phyloP scores from a whole-genome alignment of 2,329 filamentous ascomycete species.

The Penicillium sp. region DNA sequence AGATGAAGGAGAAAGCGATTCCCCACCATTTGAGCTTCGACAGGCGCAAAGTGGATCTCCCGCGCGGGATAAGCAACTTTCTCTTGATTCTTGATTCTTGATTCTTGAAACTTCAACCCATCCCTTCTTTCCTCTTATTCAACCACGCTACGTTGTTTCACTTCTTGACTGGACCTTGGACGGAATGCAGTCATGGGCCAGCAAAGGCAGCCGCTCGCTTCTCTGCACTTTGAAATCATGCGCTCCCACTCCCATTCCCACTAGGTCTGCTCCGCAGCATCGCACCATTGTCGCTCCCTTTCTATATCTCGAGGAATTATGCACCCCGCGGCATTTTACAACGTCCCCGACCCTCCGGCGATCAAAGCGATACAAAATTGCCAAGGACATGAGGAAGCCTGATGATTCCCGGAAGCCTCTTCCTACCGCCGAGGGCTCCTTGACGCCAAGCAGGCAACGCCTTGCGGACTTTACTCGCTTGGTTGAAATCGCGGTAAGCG shows the following conservation, averaged over 20 bases:
- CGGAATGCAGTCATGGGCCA: constrained; percentile 41
- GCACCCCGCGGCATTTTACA: constrained; percentile 25
- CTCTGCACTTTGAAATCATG: constrained; percentile 37
- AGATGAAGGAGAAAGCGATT: constrained; percentile 24
- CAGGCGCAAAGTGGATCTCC: constrained; percentile 20
- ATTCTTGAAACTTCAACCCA: background rate
- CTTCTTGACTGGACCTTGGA: background rate
- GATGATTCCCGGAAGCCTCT: background rate
- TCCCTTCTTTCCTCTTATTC: background rate
- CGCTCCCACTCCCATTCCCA: constrained; percentile 2
- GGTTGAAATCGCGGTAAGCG: constrained; percentile 25
- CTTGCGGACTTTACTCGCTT: constrained; percentile 27
- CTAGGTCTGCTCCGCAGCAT: constrained; percentile 25
- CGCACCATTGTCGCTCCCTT: constrained; percentile 17
- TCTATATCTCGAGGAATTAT: background rate
- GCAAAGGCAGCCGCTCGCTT: constrained; percentile 37
- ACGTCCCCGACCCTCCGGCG: constrained; percentile 28
- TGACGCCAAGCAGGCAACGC: constrained; percentile 9
- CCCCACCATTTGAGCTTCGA: constrained; percentile 26
- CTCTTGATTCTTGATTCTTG: background rate
- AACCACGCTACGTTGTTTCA: background rate
- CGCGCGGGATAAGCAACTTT: constrained; percentile 21
- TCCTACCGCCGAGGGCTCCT: background rate
- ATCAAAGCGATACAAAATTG: constrained; percentile 13
- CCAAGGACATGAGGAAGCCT: constrained; percentile 7